phyloP scores from a whole-genome alignment of 495 filamentous ascomycete species.

The Cercophora samala region DNA sequence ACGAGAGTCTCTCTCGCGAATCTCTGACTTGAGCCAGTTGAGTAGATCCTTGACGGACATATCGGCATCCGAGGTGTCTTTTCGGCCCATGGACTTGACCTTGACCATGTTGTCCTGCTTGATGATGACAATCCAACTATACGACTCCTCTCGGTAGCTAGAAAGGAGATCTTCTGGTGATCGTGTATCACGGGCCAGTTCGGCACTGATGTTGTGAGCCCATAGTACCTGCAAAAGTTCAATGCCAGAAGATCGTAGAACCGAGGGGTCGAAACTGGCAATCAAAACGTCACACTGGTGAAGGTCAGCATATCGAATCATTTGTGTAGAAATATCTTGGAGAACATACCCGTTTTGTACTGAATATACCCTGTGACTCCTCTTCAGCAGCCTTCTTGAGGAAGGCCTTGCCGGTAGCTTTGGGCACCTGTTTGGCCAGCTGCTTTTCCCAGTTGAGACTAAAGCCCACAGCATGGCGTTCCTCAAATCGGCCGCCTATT shows the following conservation, averaged over 20 bases:
- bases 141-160: conserved; percentile 65
- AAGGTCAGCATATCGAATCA: conserved; percentile 19
- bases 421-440: conserved; percentile 63
- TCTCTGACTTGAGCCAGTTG: conserved; percentile 75
- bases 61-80: conserved; percentile 71
- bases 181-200: conserved; percentile 74
- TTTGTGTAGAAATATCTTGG: not conserved
- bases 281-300: conserved; percentile 82
- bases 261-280: conserved; percentile 74
- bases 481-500: conserved; percentile 47
- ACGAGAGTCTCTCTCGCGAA: conserved; percentile 60
- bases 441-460: conserved; percentile 84
- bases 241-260: conserved; percentile 71
- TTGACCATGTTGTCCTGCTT: conserved; percentile 78
- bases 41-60: conserved; percentile 70
- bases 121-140: conserved; percentile 82
- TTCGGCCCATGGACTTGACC: conserved; percentile 67
- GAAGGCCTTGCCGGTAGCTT: conserved; percentile 56
- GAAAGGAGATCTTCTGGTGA: conserved; percentile 74
- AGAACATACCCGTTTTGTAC: conserved; percentile 58
- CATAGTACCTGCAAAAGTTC: conserved; percentile 77
- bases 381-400: conserved; percentile 61
- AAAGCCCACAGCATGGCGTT: conserved; percentile 82
- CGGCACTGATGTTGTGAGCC: conserved; percentile 81
- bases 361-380: conserved; percentile 55